phyloP scores from a whole-genome alignment of 1,284 basidiomycete species.

The Inonotus hispidus region DNA sequence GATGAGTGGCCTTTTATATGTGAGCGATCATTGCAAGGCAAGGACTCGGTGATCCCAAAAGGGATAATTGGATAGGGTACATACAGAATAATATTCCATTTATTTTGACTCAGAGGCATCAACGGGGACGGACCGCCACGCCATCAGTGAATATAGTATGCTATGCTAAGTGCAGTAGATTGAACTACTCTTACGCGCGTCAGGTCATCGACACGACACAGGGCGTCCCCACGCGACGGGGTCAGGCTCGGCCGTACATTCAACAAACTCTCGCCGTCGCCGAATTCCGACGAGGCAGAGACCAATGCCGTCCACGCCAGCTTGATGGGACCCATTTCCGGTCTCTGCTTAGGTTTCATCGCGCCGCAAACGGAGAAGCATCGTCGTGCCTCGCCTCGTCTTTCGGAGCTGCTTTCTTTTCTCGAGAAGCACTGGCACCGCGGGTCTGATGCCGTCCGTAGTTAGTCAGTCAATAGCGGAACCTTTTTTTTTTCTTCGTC shows the following conservation, averaged over 20 bases:
- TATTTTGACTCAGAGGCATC: slow-evolving; percentile 19
- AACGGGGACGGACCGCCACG: slow-evolving; percentile 18
- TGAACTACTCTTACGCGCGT: slow-evolving; percentile 3
- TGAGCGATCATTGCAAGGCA: slow-evolving; percentile 9
- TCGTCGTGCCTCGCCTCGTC: slow-evolving; percentile 13
- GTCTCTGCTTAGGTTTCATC: slow-evolving; percentile 19
- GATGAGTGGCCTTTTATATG: slow-evolving; percentile 4
- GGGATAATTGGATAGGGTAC: slow-evolving; percentile 6
- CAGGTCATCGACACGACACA: slow-evolving; percentile 11
- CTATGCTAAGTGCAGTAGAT: slow-evolving; percentile 3
- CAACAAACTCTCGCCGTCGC: no score
- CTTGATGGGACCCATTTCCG: slow-evolving; percentile 15
- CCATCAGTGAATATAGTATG: not conserved
- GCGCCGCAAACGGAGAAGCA: slow-evolving; percentile 18
- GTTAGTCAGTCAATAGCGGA: slow-evolving; percentile 3
- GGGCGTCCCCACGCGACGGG: slow-evolving; percentile 6
- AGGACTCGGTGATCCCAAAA: not conserved
- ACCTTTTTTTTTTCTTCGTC: slow-evolving; percentile 1
- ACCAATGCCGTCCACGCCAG: slow-evolving; percentile 11
- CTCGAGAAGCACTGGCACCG: slow-evolving; percentile 1
- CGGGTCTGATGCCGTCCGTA: not conserved
- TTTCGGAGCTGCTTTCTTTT: slow-evolving; percentile 1
- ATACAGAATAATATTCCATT: no score
- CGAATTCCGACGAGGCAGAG: slow-evolving; percentile 8
- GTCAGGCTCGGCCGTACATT: slow-evolving; percentile 16